phyloP scores from a whole-genome alignment of 1,284 basidiomycete species.

The Microbotryum lychnidis-dioicae region DNA sequence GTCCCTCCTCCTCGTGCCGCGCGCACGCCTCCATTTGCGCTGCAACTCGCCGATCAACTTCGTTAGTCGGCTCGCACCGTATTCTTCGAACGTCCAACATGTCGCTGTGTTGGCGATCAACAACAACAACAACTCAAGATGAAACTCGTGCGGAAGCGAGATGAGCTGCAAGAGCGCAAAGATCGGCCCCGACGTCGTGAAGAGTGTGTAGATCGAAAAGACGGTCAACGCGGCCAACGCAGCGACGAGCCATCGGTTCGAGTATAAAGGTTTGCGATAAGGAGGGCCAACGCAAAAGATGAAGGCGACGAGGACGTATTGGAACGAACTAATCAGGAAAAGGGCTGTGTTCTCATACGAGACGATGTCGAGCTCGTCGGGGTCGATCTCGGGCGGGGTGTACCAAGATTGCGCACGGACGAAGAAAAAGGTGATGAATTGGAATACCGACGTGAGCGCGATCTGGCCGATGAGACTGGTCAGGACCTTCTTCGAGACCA shows the following conservation, averaged over 20 bases:
- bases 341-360: conserved; percentile 91
- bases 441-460: conserved; percentile 70
- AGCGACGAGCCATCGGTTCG: conserved; percentile 78
- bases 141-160: conserved; percentile 60
- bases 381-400: conserved; percentile 53
- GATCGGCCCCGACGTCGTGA: conserved; percentile 58
- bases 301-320: conserved; percentile 92
- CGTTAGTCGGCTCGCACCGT: conserved; percentile 25
- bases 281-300: conserved; percentile 98
- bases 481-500: conserved; percentile 93
- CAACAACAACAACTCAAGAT: conserved; percentile 60
- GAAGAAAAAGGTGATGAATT: conserved; percentile 84
- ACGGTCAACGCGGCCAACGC: conserved; percentile 53
- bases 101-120: conserved; percentile 63
- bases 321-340: conserved; percentile 93
- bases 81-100: conserved; percentile 66
- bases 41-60: conserved; percentile 26
- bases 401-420: conserved; percentile 76
- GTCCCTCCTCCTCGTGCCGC: conserved; percentile 39
- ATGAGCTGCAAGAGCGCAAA: conserved; percentile 68
- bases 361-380: conserved; percentile 72
- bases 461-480: conserved; percentile 91
- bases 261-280: conserved; percentile 88
- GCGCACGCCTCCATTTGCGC: conserved; percentile 37
- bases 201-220: conserved; percentile 67